Conservation (phyloP, 441 rosid species). For the Viola pubescens region DNA sequence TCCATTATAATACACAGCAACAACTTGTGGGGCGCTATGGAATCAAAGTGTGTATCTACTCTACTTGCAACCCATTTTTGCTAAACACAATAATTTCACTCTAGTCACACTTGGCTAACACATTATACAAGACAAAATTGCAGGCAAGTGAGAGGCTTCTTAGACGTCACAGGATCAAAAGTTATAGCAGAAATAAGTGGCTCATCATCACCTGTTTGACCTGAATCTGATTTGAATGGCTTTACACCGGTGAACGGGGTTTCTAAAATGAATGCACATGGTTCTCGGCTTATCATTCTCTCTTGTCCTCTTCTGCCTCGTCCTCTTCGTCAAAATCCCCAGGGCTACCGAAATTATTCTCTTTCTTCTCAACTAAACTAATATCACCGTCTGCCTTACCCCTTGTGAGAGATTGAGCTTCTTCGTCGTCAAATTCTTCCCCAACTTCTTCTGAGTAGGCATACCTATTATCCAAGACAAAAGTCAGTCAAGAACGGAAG, state of each 20-base stretch:
- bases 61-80: too few species aligned
- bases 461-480: slow-evolving; percentile 34
- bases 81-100: too few species aligned
- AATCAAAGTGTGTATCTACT: too few species aligned
- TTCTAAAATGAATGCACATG: background rate
- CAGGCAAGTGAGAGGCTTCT: too few species aligned
- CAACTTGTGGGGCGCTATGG: too few species aligned
- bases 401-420: slow-evolving; percentile 55
- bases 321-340: slow-evolving; percentile 37
- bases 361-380: slow-evolving; percentile 45
- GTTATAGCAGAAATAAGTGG: too few species aligned
- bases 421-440: slow-evolving; percentile 61
- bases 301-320: slow-evolving; percentile 69
- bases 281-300: slow-evolving; percentile 33
- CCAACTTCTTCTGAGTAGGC: slow-evolving; percentile 76
- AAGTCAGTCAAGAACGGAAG: too few species aligned
- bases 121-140: too few species aligned
- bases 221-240: slow-evolving; percentile 6
- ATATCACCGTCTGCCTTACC: slow-evolving; percentile 61
- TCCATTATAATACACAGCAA: too few species aligned
- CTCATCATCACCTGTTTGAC: background rate
- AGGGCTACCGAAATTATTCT: slow-evolving; percentile 21
- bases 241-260: slow-evolving; percentile 4
- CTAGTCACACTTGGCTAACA: too few species aligned
- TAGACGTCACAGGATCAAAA: too few species aligned